Conservation (phyloP, 306 rosid species). For the Betula pendula region DNA sequence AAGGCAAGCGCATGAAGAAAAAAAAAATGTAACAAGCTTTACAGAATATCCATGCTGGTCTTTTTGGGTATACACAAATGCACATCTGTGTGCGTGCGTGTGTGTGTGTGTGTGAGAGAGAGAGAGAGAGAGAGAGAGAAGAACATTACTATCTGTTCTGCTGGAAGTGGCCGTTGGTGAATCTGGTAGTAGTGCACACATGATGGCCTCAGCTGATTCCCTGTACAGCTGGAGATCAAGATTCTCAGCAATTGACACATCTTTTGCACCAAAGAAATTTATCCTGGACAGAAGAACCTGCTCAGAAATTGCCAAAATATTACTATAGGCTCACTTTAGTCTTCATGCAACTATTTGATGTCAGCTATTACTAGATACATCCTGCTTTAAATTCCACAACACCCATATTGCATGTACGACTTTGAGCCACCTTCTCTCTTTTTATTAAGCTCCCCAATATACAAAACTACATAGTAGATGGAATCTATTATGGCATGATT, state of each 20-base stretch:
- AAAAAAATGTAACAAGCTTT: not conserved
- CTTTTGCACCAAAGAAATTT: conserved; percentile 48
- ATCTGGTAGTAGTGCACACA: conserved; percentile 63
- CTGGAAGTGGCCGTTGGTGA: conserved; percentile 61
- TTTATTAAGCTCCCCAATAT: not conserved
- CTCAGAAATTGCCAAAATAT: conserved; percentile 31
- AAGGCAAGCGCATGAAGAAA: not conserved
- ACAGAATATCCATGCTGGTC: no score
- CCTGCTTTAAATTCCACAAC: not conserved
- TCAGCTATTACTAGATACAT: not conserved
- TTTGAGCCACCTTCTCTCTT: not conserved
- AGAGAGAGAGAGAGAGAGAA: conserved; percentile 6
- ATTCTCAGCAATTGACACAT: conserved; percentile 40
- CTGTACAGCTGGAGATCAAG: conserved; percentile 69
- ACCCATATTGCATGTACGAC: not conserved
- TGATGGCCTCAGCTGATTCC: conserved; percentile 53
- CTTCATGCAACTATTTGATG: not conserved
- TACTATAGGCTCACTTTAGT: not conserved
- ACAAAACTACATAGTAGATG: not conserved
- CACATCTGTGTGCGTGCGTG: no score
- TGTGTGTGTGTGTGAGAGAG: no score
- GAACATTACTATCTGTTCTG: conserved; percentile 54
- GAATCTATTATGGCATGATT: not conserved
- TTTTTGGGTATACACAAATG: no score
- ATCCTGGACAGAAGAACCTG: conserved; percentile 69